These are phyloP conservation scores for Pseudozyma pruni DNA, from an alignment of 1,284 basidiomycete genomes.

Conservation along the genomic window DNA sequence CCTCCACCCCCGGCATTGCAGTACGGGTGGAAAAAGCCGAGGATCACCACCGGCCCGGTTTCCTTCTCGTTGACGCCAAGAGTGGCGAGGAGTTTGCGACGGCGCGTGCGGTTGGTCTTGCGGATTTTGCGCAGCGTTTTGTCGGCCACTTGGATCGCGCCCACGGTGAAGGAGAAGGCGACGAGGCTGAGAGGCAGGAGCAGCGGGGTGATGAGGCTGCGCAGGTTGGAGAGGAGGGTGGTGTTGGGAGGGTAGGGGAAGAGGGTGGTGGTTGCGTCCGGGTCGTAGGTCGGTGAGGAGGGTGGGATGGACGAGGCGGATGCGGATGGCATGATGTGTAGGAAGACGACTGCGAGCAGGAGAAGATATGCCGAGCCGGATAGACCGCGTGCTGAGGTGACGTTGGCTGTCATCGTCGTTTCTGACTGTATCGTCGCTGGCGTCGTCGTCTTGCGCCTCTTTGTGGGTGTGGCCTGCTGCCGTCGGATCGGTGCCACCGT, in stretches of 20 bases:
- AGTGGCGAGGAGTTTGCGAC: constrained; percentile 24
- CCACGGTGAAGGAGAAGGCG: constrained; percentile 21
- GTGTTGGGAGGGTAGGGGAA: not conserved
- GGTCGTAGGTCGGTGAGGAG: constrained; percentile 3
- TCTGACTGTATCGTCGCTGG: not conserved
- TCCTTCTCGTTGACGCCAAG: constrained; percentile 32
- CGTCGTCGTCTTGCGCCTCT: not conserved
- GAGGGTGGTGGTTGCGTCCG: not conserved
- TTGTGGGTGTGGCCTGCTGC: not conserved
- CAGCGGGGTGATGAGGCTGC: constrained; percentile 15
- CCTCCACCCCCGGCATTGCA: constrained; percentile 98
- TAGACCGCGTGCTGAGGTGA: constrained; percentile 13
- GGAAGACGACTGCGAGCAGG: constrained; percentile 13
- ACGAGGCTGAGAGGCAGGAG: constrained; percentile 26
- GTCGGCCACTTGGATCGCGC: constrained; percentile 34
- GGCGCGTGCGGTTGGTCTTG: constrained; percentile 22
- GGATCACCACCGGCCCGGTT: constrained; percentile 15
- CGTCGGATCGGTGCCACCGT: not conserved
- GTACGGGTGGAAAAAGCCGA: constrained; percentile 93
- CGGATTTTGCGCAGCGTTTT: constrained; percentile 20
- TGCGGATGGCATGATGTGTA: constrained; percentile 24
- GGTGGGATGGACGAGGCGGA: not conserved
- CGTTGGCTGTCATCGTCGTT: not conserved
- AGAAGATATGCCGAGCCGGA: constrained; percentile 28
- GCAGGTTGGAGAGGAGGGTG: constrained; percentile 4